These are phyloP conservation scores for Dictyostelium capitatum DNA, from an alignment of 78 protist genomes.

Conservation along the genomic window DNA sequence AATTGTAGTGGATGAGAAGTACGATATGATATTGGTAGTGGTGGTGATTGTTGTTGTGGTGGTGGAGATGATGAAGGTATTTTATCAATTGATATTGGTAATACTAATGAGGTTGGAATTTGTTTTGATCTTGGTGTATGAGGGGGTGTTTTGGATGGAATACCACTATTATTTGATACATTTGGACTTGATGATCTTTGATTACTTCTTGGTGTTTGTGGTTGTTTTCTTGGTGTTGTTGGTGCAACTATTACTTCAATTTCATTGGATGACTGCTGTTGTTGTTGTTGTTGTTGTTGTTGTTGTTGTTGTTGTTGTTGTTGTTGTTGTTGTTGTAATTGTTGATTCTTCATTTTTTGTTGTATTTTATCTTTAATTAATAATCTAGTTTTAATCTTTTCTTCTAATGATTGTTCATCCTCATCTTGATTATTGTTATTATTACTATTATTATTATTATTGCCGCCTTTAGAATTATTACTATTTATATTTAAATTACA, in stretches of 20 bases:
- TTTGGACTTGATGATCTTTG: neutral
- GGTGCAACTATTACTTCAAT: neutral
- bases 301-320: slow-evolving; percentile 3
- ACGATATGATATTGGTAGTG: neutral
- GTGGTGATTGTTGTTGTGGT: neutral
- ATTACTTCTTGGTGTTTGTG: neutral
- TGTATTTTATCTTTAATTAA: neutral
- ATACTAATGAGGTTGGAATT: neutral
- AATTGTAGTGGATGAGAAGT: too few relatives aligned
- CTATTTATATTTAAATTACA: too few relatives aligned
- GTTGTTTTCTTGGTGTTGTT: slow-evolving; percentile 15
- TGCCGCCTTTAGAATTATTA: too few relatives aligned
- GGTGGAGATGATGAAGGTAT: neutral
- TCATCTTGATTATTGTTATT: neutral
- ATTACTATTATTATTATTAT: neutral
- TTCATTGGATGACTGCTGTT: too few relatives aligned
- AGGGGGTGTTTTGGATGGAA: neutral
- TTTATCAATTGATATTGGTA: too few relatives aligned
- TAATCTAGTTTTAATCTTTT: neutral
- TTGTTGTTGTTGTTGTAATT: neutral
- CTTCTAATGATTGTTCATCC: neutral
- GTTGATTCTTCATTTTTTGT: neutral
- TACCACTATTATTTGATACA: too few relatives aligned
- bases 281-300: too few relatives aligned
- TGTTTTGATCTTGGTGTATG: slow-evolving; percentile 6